Evolutionary conservation across 495 filamentous ascomycete species (phyloP), one percentile per base, ranked within the genome.

Genomic region (Terfezia claveryi): DNA sequence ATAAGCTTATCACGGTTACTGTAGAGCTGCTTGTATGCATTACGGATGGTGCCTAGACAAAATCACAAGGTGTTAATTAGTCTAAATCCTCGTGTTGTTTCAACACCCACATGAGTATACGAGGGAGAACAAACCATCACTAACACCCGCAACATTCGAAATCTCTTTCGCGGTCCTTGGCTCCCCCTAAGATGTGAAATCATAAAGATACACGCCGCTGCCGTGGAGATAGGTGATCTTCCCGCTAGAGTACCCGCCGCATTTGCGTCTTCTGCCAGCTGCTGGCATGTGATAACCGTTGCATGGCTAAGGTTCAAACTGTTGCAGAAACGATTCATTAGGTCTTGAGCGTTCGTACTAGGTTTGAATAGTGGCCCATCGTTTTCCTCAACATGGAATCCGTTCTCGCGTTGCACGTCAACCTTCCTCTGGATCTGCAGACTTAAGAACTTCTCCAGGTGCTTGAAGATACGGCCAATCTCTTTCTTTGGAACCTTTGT

Each of bases 401-500:
- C 72, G 61, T 69, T 73, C 60, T 74, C 71, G 36, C 36, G 20
- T 50, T 23, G 16, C 49, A 55, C 52, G 55, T 49, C 51, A 50
- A 23, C 12, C 59, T 56, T 65, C 62, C 36, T 73, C 57, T 62
- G 68, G 50, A 69, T 67, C 58, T 81, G 71, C 8, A 70, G 69
- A 36, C 72, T 74, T 63, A 94, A 80, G 71, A 93, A 93, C 67
- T 83, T 80, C 72, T 95, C 87, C 37, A 95, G 69, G 55, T 75
- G 72, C 71, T 98, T 98, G 74, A 96, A 98, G 37, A 89, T 87
- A 50, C 89, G 74, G 20, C 92, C 92, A 60, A 96, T 95, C 65
- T 96, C 92, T 70, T 94, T 94, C 70, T 94, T 92, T 27, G 82
- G 79, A 11, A 96, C 89, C 62, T 89, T 91, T 46, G 91, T 96